These are phyloP conservation scores for Plantago rigida DNA, from an alignment of 305 asterid genomes.

Conservation along the genomic window DNA sequence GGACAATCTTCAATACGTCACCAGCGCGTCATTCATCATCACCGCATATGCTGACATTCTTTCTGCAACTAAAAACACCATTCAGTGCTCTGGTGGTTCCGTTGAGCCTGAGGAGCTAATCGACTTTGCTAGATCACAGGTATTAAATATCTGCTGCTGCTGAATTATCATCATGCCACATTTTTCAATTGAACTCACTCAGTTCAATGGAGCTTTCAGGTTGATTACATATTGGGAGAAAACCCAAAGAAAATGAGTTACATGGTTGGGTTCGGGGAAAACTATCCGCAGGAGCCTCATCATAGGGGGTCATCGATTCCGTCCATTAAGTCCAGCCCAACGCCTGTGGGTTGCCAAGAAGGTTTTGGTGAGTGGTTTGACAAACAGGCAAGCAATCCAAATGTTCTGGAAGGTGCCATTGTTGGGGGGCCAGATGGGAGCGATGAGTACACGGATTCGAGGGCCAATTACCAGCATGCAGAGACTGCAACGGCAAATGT, in stretches of 20 bases:
- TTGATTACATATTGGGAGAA: conserved; percentile 54
- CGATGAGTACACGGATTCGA: conserved; percentile 33
- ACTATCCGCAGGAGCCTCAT: conserved; percentile 43
- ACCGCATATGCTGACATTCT: conserved; percentile 38
- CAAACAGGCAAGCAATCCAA: conserved; percentile 42
- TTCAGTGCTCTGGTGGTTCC: conserved; percentile 32
- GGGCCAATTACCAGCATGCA: conserved; percentile 46
- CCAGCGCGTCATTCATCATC: conserved; percentile 37
- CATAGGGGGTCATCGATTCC: conserved; percentile 63
- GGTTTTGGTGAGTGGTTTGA: conserved; percentile 40
- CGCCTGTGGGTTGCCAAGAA: conserved; percentile 35
- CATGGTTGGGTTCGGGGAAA: conserved; percentile 63
- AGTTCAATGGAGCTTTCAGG: conserved; percentile 25
- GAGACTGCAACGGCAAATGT: conserved; percentile 47
- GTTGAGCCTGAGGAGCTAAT: conserved; percentile 28
- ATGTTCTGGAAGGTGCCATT: conserved; percentile 48
- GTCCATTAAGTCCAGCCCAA: conserved; percentile 30
- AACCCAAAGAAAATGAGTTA: conserved; percentile 49
- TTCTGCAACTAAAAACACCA: not conserved
- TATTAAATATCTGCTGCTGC: not conserved
- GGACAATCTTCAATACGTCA: conserved; percentile 56
- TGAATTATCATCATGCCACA: not conserved
- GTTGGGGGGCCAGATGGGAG: conserved; percentile 55
- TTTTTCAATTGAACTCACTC: too few species aligned
- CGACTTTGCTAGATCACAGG: conserved; percentile 40